These are phyloP conservation scores for Boletellus dicymbophilus DNA, from an alignment of 1,284 basidiomycete genomes.

Conservation along the genomic window DNA sequence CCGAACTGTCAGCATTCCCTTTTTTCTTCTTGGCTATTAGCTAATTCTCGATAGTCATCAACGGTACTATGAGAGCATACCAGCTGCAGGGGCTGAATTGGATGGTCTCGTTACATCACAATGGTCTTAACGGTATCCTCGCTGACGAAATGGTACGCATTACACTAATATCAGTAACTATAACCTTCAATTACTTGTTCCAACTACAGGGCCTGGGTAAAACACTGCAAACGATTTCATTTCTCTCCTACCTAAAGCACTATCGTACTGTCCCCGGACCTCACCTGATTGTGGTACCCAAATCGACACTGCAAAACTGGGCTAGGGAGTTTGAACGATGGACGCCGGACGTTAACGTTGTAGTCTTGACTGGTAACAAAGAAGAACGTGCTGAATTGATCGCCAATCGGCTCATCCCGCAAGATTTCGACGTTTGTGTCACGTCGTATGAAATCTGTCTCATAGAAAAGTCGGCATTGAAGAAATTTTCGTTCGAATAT, in stretches of 20 bases:
- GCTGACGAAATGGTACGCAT: conserved; percentile 88
- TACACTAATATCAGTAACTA: background rate
- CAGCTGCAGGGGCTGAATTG: conserved; percentile 97
- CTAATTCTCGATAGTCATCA: conserved; percentile 62
- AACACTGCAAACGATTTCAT: conserved; percentile 97
- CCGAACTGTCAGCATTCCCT: conserved; percentile 71
- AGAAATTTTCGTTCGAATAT: conserved; percentile 97
- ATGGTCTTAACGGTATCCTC: conserved; percentile 91
- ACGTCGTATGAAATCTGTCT: conserved; percentile 98
- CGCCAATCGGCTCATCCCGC: conserved; percentile 75
- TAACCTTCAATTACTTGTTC: background rate
- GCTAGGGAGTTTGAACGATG: conserved; percentile 90
- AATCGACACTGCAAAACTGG: conserved; percentile 98
- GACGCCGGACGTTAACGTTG: conserved; percentile 88
- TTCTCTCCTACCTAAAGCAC: conserved; percentile 94
- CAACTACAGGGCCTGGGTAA: conserved; percentile 87
- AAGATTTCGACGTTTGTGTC: conserved; percentile 94
- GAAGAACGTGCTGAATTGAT: conserved; percentile 90
- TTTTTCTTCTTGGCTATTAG: background rate
- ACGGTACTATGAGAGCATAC: conserved; percentile 91
- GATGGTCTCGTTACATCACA: conserved; percentile 94
- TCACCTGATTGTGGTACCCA: conserved; percentile 96
- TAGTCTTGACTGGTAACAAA: conserved; percentile 85
- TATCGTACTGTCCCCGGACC: conserved; percentile 79
- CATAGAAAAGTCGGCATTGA: conserved; percentile 89